Evolutionary conservation across 768 basidiomycete species (phyloP).

Genomic region (Auriscalpium vulgare): DNA sequence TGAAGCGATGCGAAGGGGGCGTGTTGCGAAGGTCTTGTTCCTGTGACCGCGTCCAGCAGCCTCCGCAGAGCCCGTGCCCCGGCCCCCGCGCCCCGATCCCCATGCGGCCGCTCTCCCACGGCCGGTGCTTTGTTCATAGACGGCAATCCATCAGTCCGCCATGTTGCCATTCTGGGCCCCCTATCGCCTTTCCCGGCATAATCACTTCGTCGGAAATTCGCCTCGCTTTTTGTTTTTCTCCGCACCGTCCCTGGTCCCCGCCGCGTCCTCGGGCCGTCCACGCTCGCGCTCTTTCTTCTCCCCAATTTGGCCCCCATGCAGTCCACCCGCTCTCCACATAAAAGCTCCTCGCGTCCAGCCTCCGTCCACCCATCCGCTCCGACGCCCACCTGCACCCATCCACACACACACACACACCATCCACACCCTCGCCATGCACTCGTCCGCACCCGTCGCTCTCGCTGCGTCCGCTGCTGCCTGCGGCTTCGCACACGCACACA

Average conservation of each 20-base stretch:
- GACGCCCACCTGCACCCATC: not conserved
- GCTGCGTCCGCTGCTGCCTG: not conserved
- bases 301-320: not conserved
- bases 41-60: not conserved
- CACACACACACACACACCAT: not conserved
- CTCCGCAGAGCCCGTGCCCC: not conserved
- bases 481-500: not conserved
- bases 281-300: not conserved
- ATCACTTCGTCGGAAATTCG: not conserved
- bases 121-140: not conserved
- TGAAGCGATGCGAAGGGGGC: not conserved
- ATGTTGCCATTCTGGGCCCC: not conserved
- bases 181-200: not conserved
- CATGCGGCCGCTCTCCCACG: not conserved
- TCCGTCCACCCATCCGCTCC: not conserved
- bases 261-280: not conserved
- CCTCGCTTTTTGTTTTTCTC: not conserved
- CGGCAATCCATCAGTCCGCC: not conserved
- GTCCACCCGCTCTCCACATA: not conserved
- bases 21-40: not conserved
- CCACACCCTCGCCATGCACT: not conserved
- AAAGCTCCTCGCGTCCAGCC: not conserved
- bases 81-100: not conserved
- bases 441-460: not conserved
- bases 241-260: not conserved